phyloP scores from a whole-genome alignment of 2,329 filamentous ascomycete species.

The Neofusicoccum ribis region DNA sequence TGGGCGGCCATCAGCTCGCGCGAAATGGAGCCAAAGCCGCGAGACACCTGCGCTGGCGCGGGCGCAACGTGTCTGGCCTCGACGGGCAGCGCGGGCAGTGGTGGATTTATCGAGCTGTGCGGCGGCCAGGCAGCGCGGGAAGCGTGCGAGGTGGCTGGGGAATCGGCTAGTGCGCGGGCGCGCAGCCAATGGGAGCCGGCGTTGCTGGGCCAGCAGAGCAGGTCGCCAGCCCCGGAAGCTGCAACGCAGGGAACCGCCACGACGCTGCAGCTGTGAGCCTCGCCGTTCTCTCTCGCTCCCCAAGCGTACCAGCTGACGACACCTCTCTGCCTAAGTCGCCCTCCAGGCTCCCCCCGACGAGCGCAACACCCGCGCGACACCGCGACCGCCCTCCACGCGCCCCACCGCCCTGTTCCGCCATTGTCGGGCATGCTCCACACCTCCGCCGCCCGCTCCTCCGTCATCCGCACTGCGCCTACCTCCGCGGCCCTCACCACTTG shows the following conservation, averaged over 20 bases:
- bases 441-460: not conserved
- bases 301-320: constrained; percentile 13
- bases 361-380: not conserved
- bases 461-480: not conserved
- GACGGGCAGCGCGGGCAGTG: not conserved
- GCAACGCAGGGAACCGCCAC: constrained; percentile 12
- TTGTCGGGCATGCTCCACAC: constrained; percentile 8
- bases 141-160: not conserved
- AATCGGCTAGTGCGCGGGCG: not conserved
- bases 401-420: not conserved
- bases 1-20: too few species aligned
- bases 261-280: constrained; percentile 8
- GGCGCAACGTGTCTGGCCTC: constrained; percentile 4
- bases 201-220: constrained; percentile 13
- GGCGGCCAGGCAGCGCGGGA: not conserved
- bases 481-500: not conserved
- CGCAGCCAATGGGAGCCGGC: not conserved
- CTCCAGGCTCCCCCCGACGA: not conserved
- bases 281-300: constrained; percentile 1
- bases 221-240: constrained; percentile 13
- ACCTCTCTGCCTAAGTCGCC: not conserved
- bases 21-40: not conserved
- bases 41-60: not conserved
- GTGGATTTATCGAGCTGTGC: not conserved
- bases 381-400: not conserved